phyloP scores from a whole-genome alignment of 2,329 filamentous ascomycete genomes.

The Alternaria atra region DNA sequence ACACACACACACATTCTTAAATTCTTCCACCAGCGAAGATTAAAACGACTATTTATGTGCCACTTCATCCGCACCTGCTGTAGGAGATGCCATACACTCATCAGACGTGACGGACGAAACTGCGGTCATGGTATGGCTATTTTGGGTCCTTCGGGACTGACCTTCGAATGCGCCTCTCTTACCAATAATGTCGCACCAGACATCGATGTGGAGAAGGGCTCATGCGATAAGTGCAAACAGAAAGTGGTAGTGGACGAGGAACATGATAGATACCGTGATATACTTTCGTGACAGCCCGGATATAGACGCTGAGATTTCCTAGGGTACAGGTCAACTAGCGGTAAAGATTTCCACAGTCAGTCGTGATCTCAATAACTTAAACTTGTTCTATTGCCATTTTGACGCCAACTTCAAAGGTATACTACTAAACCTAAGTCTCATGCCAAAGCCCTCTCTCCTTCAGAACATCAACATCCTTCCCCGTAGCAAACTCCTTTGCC shows the following conservation, averaged over 20 bases:
- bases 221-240: neutral
- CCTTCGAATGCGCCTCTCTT: neutral
- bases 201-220: neutral
- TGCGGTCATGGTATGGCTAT: neutral
- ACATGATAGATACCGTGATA: neutral
- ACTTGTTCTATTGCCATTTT: neutral
- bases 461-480: conserved; percentile 3
- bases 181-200: neutral
- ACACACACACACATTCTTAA: neutral
- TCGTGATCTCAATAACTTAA: neutral
- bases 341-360: neutral
- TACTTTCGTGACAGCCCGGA: neutral
- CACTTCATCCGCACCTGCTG: neutral
- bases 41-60: neutral
- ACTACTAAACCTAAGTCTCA: neutral
- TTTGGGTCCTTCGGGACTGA: neutral
- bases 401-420: neutral
- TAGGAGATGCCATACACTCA: neutral
- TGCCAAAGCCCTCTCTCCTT: neutral
- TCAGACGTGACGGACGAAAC: neutral
- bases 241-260: neutral
- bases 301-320: neutral
- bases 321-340: neutral
- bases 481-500: neutral
- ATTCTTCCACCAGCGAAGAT: neutral